Evolutionary conservation across 2,329 filamentous ascomycete genomes (phyloP), one percentile per base, ranked within the genome.

Genomic region (Pseudopithomyces chartarum): DNA sequence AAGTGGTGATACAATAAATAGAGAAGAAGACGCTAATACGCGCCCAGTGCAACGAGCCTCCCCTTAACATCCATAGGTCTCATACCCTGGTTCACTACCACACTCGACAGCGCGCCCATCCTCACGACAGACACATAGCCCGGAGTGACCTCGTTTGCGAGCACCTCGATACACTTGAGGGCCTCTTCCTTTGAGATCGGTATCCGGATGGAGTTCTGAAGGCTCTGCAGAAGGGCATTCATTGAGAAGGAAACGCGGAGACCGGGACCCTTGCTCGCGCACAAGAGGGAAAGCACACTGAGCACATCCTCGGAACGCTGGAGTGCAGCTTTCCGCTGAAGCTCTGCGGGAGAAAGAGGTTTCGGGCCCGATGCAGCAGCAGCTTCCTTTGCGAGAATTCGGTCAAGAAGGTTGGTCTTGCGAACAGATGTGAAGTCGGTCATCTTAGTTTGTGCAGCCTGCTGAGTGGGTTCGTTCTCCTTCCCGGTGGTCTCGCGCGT

Each of bases 361-460:
- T 69, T 61, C 1, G 78, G 75, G 1, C 73, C 69, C 19, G 66
- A 63, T 26, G 76, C 73, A 5, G 74, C 71, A 22, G 73, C 63
- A 23, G 74, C 73, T 65, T 82, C 79, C 65, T 82, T 83, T 19
- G 80, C 80, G 13, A 81, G 77, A 47, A 83, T 80, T 54, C 81
- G 80, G 51, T 82, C 80, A 39, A 83, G 77, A 19, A 83, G 78
- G 42, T 76, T 78, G 23, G 75, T 74, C 57, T 78, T 76, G 56
- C 80, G 79, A 13, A 77, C 69, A 19, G 73, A 68, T 23, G 74
- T 66, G 47, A 75, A 76, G 22, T 73, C 69, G 11, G 72, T 69
- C 23, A 78, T 75, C 55, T 77, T 79, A 65, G 64, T 19, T 33
- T 67, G 63, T 20, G 39, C 36, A 44, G 60, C 64, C n/a, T 39